phyloP scores from a whole-genome alignment of 2,329 filamentous ascomycete genomes.

The Dactylonectria estremocensis region DNA sequence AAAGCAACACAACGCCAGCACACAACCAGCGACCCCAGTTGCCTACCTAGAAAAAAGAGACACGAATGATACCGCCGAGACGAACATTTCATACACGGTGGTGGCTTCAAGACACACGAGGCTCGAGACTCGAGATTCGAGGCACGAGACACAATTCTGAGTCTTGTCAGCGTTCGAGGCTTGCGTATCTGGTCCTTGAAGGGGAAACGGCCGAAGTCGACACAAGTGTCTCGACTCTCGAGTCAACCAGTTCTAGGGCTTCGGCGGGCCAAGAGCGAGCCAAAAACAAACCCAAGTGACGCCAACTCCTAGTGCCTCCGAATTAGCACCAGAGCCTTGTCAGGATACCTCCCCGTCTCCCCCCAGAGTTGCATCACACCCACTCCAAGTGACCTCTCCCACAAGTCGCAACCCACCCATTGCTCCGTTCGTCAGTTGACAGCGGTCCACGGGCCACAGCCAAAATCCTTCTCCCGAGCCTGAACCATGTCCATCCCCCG shows the following conservation, averaged over 20 bases:
- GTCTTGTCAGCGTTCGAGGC: too few relatives aligned
- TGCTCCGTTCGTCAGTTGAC: background rate
- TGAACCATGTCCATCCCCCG: background rate
- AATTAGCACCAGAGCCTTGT: background rate
- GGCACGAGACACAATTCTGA: too few relatives aligned
- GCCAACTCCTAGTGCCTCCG: background rate
- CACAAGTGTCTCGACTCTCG: too few relatives aligned
- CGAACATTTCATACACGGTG: background rate
- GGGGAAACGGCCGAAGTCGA: too few relatives aligned
- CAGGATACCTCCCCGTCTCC: background rate
- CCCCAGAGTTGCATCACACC: background rate
- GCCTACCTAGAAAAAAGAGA: background rate
- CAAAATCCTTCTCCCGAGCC: background rate
- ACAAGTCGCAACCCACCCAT: background rate
- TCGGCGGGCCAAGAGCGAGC: background rate
- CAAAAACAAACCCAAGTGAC: background rate
- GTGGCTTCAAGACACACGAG: background rate
- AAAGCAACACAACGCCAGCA: slow-evolving; percentile 3
- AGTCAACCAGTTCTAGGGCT: too few relatives aligned
- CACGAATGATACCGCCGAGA: background rate
- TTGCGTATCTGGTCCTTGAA: too few relatives aligned
- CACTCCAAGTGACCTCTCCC: background rate
- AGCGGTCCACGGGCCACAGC: background rate
- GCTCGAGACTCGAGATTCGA: background rate
- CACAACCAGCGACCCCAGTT: background rate